Base-by-base conservation (phyloP, 179 eudicot genomes). In the Dionaea muscipula region DNA sequence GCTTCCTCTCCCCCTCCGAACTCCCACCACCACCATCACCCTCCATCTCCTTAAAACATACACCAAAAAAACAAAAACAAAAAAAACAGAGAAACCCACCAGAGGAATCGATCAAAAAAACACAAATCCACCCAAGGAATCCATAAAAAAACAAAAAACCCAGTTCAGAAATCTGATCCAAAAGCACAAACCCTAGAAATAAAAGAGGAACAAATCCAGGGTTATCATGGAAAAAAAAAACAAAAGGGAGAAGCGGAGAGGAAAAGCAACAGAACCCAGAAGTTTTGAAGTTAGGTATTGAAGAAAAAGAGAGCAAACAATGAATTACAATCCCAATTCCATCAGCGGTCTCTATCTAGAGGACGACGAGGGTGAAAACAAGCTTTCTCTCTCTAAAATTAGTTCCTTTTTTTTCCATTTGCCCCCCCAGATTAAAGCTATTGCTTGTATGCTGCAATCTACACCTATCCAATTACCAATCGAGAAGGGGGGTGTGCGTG, bases 1-100 rank as follows among this genome's bases (percentile, higher is more conserved):
- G 72, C 70, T 73, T 75, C 63, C 61, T 55, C 58, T 68, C 81
- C 12, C 68, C 78, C 27, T 76, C 87, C 16, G 78, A 74, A 37
- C 63, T 43, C 52, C 72, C 67, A 43, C 74, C 79, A 54, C 76
- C 70, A 16, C 70, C 68, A 43, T n/a, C 26, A 21, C 24, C 51
- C 51, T 47, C 51, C 51, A 47, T 49, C 53, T 24, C 2, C 19
- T 25, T 14, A 49, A 13, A 7, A 16, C 47, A 43, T 43, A 17
- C 47, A 43, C 47, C 20, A 43, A 43, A 4, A 6, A 31, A 6
- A 6, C 35, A 31, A 31, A 31, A 31, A 6, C 5, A 31, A 0
- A 31, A 6, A 31, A 31, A 31, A 0, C 35, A 31, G 8, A 31
- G 8, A 6, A 31, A 31, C 1, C 35, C 35, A 31, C 35, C 35